Evolutionary conservation across 495 filamentous ascomycete species (phyloP).

Genomic region (Hyphodiscus hymeniophilus): DNA sequence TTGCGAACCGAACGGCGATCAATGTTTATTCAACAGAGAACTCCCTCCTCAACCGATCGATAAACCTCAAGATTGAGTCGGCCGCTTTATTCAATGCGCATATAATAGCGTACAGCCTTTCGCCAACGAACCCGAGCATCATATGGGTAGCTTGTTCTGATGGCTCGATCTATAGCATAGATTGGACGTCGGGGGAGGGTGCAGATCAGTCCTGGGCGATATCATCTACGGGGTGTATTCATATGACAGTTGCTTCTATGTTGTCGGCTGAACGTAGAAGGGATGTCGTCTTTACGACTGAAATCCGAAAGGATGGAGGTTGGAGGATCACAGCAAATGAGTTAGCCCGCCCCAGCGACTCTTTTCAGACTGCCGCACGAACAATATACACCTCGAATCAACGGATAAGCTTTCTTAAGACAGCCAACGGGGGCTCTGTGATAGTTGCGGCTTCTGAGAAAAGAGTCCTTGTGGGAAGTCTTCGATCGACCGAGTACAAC

Average conservation of each 20-base stretch:
- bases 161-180: slow-evolving; percentile 60
- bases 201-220: slow-evolving; percentile 30
- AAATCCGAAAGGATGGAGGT: slow-evolving; percentile 23
- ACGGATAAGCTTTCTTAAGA: slow-evolving; percentile 20
- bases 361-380: slow-evolving; percentile 17
- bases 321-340: slow-evolving; percentile 37
- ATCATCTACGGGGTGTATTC: slow-evolving; percentile 30
- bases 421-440: slow-evolving; percentile 21
- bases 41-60: slow-evolving; percentile 66
- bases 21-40: slow-evolving; percentile 75
- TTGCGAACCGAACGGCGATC: slow-evolving; percentile 54
- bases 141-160: slow-evolving; percentile 63
- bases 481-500: slow-evolving; percentile 21
- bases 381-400: slow-evolving; percentile 21
- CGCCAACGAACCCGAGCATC: slow-evolving; percentile 44
- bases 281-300: slow-evolving; percentile 38
- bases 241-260: slow-evolving; percentile 36
- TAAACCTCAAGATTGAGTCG: slow-evolving; percentile 28
- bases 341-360: slow-evolving; percentile 17
- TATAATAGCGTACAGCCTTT: slow-evolving; percentile 51
- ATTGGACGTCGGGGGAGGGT: slow-evolving; percentile 60
- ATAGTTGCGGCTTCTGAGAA: slow-evolving; percentile 32
- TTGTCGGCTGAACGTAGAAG: slow-evolving; percentile 26
- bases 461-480: slow-evolving; percentile 29
- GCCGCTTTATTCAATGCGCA: slow-evolving; percentile 19